Evolutionary conservation across 1,284 basidiomycete species (phyloP), one percentile per base, ranked within the genome.

Genomic region (Microbotryum lychnidis-dioicae): DNA sequence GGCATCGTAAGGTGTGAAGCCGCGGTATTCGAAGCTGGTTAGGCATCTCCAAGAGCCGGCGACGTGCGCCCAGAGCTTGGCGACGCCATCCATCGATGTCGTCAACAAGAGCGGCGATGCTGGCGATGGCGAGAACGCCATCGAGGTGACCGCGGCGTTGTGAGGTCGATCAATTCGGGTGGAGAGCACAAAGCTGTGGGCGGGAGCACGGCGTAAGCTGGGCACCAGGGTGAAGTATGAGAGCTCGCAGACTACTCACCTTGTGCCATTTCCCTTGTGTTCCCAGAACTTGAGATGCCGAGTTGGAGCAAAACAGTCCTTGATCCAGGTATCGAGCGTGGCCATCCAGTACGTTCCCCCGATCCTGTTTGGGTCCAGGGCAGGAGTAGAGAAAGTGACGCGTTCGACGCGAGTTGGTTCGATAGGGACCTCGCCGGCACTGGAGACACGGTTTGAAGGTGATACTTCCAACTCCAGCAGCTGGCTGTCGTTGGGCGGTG

Each of bases 151-250:
- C 57, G 79, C 79, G 50, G 78, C 76, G 33, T 87, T 87, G 75
- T 98, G 94, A 9, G 94, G 93, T 37, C 84, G 81, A 73, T 96
- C 90, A 66, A 97, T 84, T 61, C 92, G 85, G 10, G 92, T 96
- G 75, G 93, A 93, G 71, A 84, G 73, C 5, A 72, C 48, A 65
- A 79, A 80, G 21, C 75, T 75, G 56, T 9, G 42, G 14, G 20
- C 33, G 6, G 16, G 16, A 49, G 47, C 45, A 9, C 33, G 37
- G 52, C 49, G 14, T 46, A 18, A 20, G n/a, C 52, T 12, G 46
- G 48, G 20, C 21, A 25, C n/a, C 6, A 3, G 7, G 45, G 50
- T 8, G 18, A 12, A 37, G 56, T n/a, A 87, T 52, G 74, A 77
- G 23, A 77, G 75, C 31, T 75, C 60, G 29, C 16, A 25, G 44